A percentile compares a stretch with the other conserved stretches of the same genome.
phyloP scores from a whole-genome alignment of 306 rosid species.

The Ziziphus jujuba region DNA sequence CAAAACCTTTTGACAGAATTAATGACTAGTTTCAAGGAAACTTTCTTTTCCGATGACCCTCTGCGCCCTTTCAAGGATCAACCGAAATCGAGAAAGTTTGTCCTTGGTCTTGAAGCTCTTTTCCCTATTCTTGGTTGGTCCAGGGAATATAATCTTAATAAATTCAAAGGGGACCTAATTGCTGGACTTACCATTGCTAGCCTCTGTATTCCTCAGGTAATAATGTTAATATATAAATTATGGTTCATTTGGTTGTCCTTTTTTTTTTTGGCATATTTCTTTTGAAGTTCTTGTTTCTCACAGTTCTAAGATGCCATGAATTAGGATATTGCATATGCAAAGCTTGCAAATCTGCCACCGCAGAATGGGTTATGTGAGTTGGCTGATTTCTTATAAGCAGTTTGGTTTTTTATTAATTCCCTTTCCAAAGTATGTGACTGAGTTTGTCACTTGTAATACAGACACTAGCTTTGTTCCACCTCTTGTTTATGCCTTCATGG shows the following conservation, averaged over 20 bases:
- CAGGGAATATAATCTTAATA: constrained; percentile 19
- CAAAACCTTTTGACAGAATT: constrained; percentile 30
- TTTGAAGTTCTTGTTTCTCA: not conserved
- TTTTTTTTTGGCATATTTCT: not conserved
- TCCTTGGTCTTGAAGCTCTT: constrained; percentile 22
- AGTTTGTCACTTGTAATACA: constrained; percentile 3
- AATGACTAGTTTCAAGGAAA: constrained; percentile 23
- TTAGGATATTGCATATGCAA: constrained; percentile 43
- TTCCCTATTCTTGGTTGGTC: constrained; percentile 36
- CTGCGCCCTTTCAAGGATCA: constrained; percentile 35
- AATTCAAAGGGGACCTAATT: constrained; percentile 32
- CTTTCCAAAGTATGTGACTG: not conserved
- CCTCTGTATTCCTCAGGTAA: constrained; percentile 44
- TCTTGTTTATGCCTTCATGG: constrained; percentile 39
- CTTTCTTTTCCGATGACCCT: constrained; percentile 38
- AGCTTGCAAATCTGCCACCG: constrained; percentile 34
- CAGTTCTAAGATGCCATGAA: too few relatives aligned
- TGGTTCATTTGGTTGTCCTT: not conserved
- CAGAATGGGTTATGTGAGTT: constrained; percentile 36
- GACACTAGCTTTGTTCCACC: constrained; percentile 47
- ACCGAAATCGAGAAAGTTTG: not conserved
- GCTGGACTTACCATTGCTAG: constrained; percentile 41
- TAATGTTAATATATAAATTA: not conserved
- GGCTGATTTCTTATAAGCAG: not conserved
- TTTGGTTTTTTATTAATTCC: not conserved